Evolutionary conservation across 2,329 filamentous ascomycete species (phyloP).

Genomic region (Fusarium solani-melongenae): DNA sequence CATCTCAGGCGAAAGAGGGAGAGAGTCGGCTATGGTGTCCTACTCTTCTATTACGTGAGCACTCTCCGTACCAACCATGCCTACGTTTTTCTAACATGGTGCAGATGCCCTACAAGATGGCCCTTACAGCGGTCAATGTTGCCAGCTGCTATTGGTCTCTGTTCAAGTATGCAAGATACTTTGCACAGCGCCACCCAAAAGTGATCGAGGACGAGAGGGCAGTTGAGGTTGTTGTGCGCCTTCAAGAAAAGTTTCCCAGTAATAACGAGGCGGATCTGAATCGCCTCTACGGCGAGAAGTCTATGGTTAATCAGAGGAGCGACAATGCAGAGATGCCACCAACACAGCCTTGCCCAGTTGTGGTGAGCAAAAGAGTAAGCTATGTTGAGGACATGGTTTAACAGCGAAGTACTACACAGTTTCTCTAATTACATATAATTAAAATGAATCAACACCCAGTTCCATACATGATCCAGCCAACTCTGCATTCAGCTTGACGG

Average conservation of each 20-base stretch:
- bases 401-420: not conserved
- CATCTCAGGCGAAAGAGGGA: slow-evolving; percentile 15
- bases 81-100: not conserved
- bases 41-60: slow-evolving; percentile 14
- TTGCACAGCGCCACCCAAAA: slow-evolving; percentile 18
- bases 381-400: not conserved
- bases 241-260: not conserved
- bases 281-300: not conserved
- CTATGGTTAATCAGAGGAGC: not conserved
- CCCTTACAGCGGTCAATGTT: slow-evolving; percentile 6
- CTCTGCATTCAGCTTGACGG: not conserved
- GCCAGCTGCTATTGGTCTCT: slow-evolving; percentile 18
- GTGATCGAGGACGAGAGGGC: slow-evolving; percentile 16
- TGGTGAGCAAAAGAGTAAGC: not conserved
- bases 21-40: slow-evolving; percentile 4
- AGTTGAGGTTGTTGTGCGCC: slow-evolving; percentile 18
- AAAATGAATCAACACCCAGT: not conserved
- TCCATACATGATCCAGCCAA: not conserved
- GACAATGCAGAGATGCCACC: not conserved
- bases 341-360: not conserved
- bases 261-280: not conserved
- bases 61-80: not conserved
- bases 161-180: slow-evolving; percentile 17
- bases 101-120: slow-evolving; percentile 19
- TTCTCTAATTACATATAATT: not conserved